phyloP scores from a whole-genome alignment of 2,329 filamentous ascomycete species.

The Trichoderma brevicompactum region DNA sequence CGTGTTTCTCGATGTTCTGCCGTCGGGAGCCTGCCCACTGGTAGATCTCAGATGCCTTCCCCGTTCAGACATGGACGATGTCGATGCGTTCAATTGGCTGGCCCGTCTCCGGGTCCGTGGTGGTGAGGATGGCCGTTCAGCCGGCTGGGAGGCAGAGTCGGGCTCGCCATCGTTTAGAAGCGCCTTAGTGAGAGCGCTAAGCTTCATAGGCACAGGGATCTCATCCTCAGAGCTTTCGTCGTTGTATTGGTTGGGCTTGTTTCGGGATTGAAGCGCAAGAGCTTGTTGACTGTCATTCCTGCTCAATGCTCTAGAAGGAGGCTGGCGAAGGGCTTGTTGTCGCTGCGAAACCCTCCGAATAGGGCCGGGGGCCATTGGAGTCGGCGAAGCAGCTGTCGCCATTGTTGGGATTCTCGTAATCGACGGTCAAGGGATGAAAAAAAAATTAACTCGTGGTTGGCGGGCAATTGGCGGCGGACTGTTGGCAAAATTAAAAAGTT shows the following conservation, averaged over 20 bases:
- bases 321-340: constrained; percentile 59
- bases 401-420: constrained; percentile 31
- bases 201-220: constrained; percentile 87
- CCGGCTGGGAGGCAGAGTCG: constrained; percentile 40
- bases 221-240: constrained; percentile 95
- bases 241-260: constrained; percentile 51
- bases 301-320: constrained; percentile 51
- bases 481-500: constrained; percentile 41
- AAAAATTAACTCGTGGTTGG: constrained; percentile 22
- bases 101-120: constrained; percentile 54
- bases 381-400: constrained; percentile 61
- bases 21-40: constrained; percentile 47
- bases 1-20: constrained; percentile 47
- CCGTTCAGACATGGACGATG: constrained; percentile 49
- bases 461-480: constrained; percentile 32
- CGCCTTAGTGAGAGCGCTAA: constrained; percentile 89
- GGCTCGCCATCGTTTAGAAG: constrained; percentile 70
- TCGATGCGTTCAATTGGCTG: constrained; percentile 53
- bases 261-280: constrained; percentile 37
- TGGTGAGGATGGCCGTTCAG: constrained; percentile 48
- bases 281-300: constrained; percentile 53
- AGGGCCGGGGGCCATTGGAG: constrained; percentile 57
- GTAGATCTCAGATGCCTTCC: constrained; percentile 53
- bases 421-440: constrained; percentile 30
- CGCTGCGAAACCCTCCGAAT: constrained; percentile 59